Base-by-base conservation (phyloP, 169 alveolate genomes). In the Plasmodium billcollinsi region DNA sequence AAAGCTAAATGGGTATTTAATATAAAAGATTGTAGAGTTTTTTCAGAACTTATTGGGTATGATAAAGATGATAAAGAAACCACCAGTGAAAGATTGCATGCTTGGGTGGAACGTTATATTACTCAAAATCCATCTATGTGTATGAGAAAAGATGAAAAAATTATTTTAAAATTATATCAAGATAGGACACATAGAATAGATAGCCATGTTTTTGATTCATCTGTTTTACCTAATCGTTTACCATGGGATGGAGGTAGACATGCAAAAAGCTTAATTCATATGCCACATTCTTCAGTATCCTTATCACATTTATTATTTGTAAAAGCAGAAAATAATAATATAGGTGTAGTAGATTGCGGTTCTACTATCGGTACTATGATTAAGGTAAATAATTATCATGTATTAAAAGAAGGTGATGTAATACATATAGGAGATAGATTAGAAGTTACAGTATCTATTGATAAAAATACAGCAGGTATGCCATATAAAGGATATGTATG, bases 231-330 rank as follows among this genome's bases (percentile, higher is more conserved):
- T 20, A 92, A 95, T 83, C 73, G 93, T 20, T 94, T 96, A 66
- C 98, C 98, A 9, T 96, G 98, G 98, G 98, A 96, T 74, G 93
- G 96, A 9, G 98, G 98, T 6, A 89, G 98, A 39, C 98, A 96
- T 80, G 94, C 89, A 62, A 96, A 96, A 78, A 93, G 97, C 33
- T 93, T 96, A 73, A 72, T 96, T 39, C 98, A 95, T 72, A 86
- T 96, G 73, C 97, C 98, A 1, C 98, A 96, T 91, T 94, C 97
- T 0, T 96, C 98, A 9, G 98, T 96, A 21, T 96, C 98, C 1
- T 93, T 96, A 21, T 93, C 97, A 4, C 98, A 96, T 88, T 89
- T 96, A 54, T 65, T 96, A 24, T 93, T 96, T 62, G 95, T 95
- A 5, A 95, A 93, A 11, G 93, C 93, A 50, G 89, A 92, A 43